Evolutionary conservation across 208 protist genomes (phyloP).

Genomic region (Leishmania mexicana): DNA sequence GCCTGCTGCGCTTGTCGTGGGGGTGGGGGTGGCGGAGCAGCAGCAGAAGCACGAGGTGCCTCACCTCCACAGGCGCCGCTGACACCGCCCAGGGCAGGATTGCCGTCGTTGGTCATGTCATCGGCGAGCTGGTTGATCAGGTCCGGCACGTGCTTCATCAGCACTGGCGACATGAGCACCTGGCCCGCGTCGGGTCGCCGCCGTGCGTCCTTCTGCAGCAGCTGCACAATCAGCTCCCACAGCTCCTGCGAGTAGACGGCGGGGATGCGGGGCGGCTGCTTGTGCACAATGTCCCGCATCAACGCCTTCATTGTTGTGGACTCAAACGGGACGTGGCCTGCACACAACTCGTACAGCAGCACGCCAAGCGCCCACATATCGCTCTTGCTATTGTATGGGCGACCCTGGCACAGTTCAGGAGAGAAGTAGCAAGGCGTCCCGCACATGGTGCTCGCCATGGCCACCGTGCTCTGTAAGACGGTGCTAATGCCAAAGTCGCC

Average conservation of each 20-base stretch:
- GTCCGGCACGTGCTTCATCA: slow-evolving; percentile 69
- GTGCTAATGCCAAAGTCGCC: slow-evolving; percentile 94
- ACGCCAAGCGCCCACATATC: slow-evolving; percentile 94
- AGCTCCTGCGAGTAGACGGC: slow-evolving; percentile 68
- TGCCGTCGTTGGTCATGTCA: background rate
- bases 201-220: slow-evolving; percentile 83
- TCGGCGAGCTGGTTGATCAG: slow-evolving; percentile 63
- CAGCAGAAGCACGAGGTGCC: background rate
- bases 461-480: slow-evolving; percentile 84
- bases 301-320: slow-evolving; percentile 83
- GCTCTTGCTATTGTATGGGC: slow-evolving; percentile 94
- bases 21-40: background rate
- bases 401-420: slow-evolving; percentile 92
- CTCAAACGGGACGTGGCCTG: slow-evolving; percentile 80
- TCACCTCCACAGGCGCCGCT: background rate
- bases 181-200: slow-evolving; percentile 82
- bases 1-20: slow-evolving; percentile 2
- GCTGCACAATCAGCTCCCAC: slow-evolving; percentile 68
- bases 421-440: slow-evolving; percentile 96
- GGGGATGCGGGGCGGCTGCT: slow-evolving; percentile 76
- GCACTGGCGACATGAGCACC: slow-evolving; percentile 66
- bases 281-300: slow-evolving; percentile 86
- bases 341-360: slow-evolving; percentile 89
- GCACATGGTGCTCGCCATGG: slow-evolving; percentile 93
- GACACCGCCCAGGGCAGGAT: background rate